Base-by-base conservation (phyloP, 805 yeast genomes). In the Suhomyces tanzawaensis region DNA sequence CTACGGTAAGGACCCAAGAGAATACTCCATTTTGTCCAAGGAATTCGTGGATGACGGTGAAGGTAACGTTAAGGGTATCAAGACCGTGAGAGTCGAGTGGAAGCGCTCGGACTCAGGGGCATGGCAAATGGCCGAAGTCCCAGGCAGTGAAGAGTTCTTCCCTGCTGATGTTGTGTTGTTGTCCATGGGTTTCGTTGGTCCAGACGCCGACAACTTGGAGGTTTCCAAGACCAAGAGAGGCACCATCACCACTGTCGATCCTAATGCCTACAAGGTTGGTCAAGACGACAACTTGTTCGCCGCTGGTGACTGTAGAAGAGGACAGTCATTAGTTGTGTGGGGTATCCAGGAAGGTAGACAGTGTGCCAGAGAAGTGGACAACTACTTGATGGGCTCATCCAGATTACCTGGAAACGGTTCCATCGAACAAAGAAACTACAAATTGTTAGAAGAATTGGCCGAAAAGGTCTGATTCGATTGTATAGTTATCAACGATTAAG, bases 271-370 rank as follows among this genome's bases (percentile, higher is more conserved):
- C 76, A 73, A 76, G 44, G 89, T 87, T 40, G 63, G 66, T 23
- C 67, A 68, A 9, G 72, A 65, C 29, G 84, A 74, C 42, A 89
- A 88, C 52, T 57, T 89, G 44, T 91, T 90, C 57, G 87, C 96
- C 34, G 97, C 98, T 35, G 99, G 99, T 68, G 99, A 91, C 66
- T 93, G 98, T 71, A 85, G 99, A 74, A 82, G 98, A 69, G 99
- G 99, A 19, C 99, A 91, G 72, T 87, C 96, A 2, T 77, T 91
- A 63, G 91, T 91, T 62, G 99, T 91, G 39, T 93, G 98, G 98
- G 99, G 98, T 69, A 91, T 91, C 52, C 98, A 93, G 70, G 99
- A 91, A 69, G 99, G 99, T 50, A 82, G 98, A 72, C 96, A 91
- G 67, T 89, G 96, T 78, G 99, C 99, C 25, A 77, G 96, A 50